Conservation (phyloP, 345 rosid species). For the Atalantia buxifolia region DNA sequence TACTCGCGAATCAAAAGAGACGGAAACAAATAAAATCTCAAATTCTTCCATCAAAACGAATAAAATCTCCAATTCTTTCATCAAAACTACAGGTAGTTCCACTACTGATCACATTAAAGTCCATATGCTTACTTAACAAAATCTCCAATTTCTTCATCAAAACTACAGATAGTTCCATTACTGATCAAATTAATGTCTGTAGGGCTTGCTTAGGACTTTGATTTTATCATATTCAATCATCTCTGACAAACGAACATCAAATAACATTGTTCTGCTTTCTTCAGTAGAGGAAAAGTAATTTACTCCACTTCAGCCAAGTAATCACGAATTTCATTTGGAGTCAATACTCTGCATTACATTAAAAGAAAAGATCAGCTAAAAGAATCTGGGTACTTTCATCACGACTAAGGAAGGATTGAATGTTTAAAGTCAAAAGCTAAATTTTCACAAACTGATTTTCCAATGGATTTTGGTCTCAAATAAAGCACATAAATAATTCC, state of each 20-base stretch:
- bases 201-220: neutral
- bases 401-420: neutral
- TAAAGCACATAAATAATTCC: neutral
- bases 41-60: neutral
- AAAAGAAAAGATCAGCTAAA: neutral
- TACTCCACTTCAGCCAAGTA: conserved; percentile 63
- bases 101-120: neutral
- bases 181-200: neutral
- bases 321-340: conserved; percentile 77
- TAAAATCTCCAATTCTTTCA: neutral
- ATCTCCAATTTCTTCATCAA: neutral
- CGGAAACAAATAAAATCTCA: neutral
- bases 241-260: neutral
- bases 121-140: neutral
- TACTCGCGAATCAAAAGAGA: neutral
- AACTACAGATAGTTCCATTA: neutral
- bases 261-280: neutral
- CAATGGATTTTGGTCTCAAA: neutral
- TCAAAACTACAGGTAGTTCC: neutral
- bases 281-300: neutral
- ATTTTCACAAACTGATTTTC: neutral
- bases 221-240: conserved; percentile 7
- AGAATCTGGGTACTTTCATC: neutral
- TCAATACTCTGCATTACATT: conserved; percentile 53
- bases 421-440: neutral